Evolutionary conservation across 805 yeast species (phyloP).

Genomic region (Metschnikowia lochheadii): DNA sequence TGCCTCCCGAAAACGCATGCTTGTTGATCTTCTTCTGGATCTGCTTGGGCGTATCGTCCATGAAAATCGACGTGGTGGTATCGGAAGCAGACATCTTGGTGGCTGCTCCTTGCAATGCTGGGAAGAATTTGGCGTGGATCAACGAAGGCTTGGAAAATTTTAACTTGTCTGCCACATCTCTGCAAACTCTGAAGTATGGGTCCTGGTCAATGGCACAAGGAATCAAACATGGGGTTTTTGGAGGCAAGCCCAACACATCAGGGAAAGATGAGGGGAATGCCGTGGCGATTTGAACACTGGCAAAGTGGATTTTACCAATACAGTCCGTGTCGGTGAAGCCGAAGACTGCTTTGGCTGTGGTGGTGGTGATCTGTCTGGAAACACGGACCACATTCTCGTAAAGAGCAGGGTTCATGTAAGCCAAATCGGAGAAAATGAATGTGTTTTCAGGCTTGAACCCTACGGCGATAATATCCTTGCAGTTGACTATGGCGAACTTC

Average conservation of each 20-base stretch:
- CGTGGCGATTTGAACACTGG: conserved; percentile 92
- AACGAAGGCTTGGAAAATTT: conserved; percentile 87
- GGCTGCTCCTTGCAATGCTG: conserved; percentile 94
- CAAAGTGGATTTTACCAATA: conserved; percentile 92
- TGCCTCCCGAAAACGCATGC: conserved; percentile 95
- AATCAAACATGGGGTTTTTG: conserved; percentile 91
- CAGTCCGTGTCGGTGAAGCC: conserved; percentile 94
- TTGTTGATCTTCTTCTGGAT: conserved; percentile 93
- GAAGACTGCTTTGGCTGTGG: conserved; percentile 96
- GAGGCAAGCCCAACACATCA: conserved; percentile 77
- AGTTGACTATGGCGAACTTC: conserved; percentile 72
- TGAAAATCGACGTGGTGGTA: conserved; percentile 84
- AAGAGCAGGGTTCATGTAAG: conserved; percentile 89
- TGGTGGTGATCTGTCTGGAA: conserved; percentile 90
- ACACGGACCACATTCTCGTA: conserved; percentile 92
- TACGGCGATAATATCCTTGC: conserved; percentile 87
- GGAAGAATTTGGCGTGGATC: conserved; percentile 93
- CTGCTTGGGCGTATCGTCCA: conserved; percentile 92
- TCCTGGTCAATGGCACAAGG: conserved; percentile 99
- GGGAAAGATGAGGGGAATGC: conserved; percentile 97
- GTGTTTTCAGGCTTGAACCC: conserved; percentile 96
- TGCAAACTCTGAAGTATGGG: conserved; percentile 94
- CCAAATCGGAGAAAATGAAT: conserved; percentile 87
- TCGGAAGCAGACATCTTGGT: conserved; percentile 97
- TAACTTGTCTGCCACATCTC: conserved; percentile 95